Conservation (phyloP, 2,329 filamentous ascomycete genomes). For the Exophiala spinifera region DNA sequence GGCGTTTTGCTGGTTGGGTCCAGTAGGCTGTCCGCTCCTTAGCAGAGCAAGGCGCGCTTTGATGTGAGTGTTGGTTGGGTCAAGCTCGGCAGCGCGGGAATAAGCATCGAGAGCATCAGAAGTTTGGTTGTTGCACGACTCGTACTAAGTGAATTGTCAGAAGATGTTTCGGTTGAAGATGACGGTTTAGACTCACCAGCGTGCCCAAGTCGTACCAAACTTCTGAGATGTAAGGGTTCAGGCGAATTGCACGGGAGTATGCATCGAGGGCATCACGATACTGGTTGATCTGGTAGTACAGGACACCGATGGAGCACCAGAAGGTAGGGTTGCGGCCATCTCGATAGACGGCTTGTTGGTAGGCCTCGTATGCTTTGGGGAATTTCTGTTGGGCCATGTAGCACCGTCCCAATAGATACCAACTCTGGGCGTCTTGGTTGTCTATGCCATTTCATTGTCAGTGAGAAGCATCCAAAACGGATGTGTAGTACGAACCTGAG, state of each 20-base stretch:
- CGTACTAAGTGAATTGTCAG: slow-evolving; percentile 60
- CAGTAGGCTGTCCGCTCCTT: slow-evolving; percentile 72
- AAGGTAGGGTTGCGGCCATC: slow-evolving; percentile 97
- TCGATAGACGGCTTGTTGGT: slow-evolving; percentile 97
- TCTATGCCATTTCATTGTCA: slow-evolving; percentile 52
- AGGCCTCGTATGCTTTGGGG: slow-evolving; percentile 96
- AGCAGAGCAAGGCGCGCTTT: slow-evolving; percentile 89
- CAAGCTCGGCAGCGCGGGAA: slow-evolving; percentile 87
- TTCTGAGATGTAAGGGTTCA: slow-evolving; percentile 98
- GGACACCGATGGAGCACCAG: slow-evolving; percentile 98
- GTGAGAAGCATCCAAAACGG: not conserved
- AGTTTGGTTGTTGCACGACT: slow-evolving; percentile 98
- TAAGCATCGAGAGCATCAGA: slow-evolving; percentile 95
- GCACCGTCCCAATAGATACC: slow-evolving; percentile 95
- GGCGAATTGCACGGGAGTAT: slow-evolving; percentile 90
- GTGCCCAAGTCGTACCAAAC: slow-evolving; percentile 99
- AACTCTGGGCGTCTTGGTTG: slow-evolving; percentile 92
- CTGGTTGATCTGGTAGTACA: slow-evolving; percentile 99
- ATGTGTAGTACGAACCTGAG: slow-evolving; percentile 62
- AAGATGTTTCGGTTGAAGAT: not conserved
- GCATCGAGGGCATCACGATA: slow-evolving; percentile 97
- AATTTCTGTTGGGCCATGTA: slow-evolving; percentile 99
- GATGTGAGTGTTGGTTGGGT: slow-evolving; percentile 90
- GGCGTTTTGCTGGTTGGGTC: slow-evolving; percentile 68
- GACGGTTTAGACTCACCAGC: slow-evolving; percentile 60